phyloP scores from a whole-genome alignment of 2,329 filamentous ascomycete species.

The Oidium heveae region DNA sequence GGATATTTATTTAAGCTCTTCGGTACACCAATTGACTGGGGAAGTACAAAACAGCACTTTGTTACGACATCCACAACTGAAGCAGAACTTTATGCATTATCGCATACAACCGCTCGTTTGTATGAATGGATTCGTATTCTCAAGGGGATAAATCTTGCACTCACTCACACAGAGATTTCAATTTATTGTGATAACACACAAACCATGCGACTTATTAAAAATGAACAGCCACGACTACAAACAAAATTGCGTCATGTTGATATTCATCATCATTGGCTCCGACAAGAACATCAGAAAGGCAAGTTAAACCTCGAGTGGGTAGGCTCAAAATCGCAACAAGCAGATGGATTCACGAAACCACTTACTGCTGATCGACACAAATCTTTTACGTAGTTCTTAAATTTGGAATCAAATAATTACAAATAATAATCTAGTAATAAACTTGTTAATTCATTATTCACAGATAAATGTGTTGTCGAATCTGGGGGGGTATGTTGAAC shows the following conservation, averaged over 20 bases:
- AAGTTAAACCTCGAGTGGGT: slow-evolving; percentile 8
- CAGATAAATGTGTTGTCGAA: no score
- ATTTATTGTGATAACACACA: neutral
- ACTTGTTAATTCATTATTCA: no score
- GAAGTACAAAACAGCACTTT: neutral
- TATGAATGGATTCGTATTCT: neutral
- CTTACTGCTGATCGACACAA: neutral
- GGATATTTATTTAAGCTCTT: neutral
- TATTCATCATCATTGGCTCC: slow-evolving; percentile 10
- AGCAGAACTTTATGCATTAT: neutral
- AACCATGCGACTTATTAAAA: slow-evolving; percentile 3
- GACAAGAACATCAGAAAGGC: slow-evolving; percentile 6
- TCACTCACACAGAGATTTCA: no score
- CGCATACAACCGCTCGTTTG: neutral
- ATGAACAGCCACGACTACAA: slow-evolving; percentile 2
- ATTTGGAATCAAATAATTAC: no score
- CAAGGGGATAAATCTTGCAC: no score
- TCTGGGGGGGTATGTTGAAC: no score
- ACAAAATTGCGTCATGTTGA: slow-evolving; percentile 9
- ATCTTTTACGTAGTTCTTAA: no score
- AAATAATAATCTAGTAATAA: no score
- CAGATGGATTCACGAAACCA: slow-evolving; percentile 7
- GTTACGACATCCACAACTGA: neutral
- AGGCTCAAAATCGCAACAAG: slow-evolving; percentile 5
- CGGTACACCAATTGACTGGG: neutral